phyloP scores from a whole-genome alignment of 805 yeast species.

The Cyberlindnera mycetangii region DNA sequence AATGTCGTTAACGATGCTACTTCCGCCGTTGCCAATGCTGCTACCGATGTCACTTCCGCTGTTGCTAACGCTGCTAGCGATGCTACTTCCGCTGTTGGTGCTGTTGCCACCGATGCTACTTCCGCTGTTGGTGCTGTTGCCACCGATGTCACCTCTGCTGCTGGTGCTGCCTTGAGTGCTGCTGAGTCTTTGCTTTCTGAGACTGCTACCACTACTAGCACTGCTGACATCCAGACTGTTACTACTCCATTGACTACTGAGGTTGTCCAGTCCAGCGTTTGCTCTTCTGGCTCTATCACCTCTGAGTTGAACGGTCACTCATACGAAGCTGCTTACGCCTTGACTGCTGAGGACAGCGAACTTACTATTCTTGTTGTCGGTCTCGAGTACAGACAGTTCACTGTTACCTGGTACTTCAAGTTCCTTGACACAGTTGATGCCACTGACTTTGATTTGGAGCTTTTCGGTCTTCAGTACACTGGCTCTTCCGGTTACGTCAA shows the following conservation, averaged over 20 bases:
- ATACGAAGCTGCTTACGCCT: conserved; percentile 4
- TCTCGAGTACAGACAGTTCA: conserved; percentile 11
- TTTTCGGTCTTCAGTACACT: conserved; percentile 9
- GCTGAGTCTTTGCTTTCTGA: background rate
- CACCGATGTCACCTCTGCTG: background rate
- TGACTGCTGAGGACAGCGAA: background rate
- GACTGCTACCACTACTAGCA: background rate
- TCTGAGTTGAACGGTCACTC: conserved; percentile 3
- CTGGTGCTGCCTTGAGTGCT: background rate
- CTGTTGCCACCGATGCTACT: background rate
- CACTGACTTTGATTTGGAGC: conserved; percentile 8
- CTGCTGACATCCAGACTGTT: background rate
- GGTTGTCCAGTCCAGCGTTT: conserved; percentile 1
- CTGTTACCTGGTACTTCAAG: conserved; percentile 18
- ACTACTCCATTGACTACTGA: conserved; percentile 1
- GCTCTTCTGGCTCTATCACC: conserved; percentile 4
- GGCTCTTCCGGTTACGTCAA: conserved; percentile 15
- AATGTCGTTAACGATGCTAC: background rate
- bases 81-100: background rate
- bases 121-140: background rate
- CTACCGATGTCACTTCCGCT: background rate
- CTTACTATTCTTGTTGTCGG: background rate
- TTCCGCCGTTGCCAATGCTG: background rate
- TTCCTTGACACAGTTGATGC: conserved; percentile 14
- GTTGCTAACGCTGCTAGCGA: no score